Evolutionary conservation across 2,329 filamentous ascomycete species (phyloP), one percentile per base, ranked within the genome.

Genomic region (Lasiodiplodia hormozganensis): DNA sequence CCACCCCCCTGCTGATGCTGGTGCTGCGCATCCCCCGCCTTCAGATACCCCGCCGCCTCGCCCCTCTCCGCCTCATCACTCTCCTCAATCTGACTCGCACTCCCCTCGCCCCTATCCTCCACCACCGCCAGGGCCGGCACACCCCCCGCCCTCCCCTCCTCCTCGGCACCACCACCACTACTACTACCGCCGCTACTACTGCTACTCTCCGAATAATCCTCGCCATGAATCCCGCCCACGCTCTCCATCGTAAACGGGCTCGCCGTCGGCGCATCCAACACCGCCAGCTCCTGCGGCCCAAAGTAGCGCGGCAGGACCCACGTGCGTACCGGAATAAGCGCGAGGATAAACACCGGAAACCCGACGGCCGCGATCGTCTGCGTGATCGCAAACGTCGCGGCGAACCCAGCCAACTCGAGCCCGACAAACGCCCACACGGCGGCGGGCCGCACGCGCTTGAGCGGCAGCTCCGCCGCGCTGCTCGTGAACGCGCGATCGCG

Each of bases 281-380:
- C 73, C 18, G 78, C 73, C 12, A 88, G 73, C 72, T 88, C 86
- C 21, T 81, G 71, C 5, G 78, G 73, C 0, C 77, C 79, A 70
- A 88, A 88, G 76, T 85, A 85, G 18, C 77, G 72, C 0, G 86
- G 86, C 70, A 88, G 75, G 0, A 85, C 66, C 66, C 82, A 79
- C 69, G 83, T 85, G 3, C 86, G 78, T 36, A 88, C 72, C 0
- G 87, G 87, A 8, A 89, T 87, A 21, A 88, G 79, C 4, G 84
- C 75, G 21, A 86, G 80, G 69, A 89, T 88, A 64, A 88, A 81
- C 16, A 89, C 81, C 0, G 87, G 87, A 70, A 89, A 89, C 0
- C 85, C 85, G 71, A 89, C 87, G 0, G 86, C 87, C 0, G 85
- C 87, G 28, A 88, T 85, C 0, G 87, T 89, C 74, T 88, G 85